Conservation (phyloP, 1,139 yeast genomes). For the Nakaseomyces sp. region DNA sequence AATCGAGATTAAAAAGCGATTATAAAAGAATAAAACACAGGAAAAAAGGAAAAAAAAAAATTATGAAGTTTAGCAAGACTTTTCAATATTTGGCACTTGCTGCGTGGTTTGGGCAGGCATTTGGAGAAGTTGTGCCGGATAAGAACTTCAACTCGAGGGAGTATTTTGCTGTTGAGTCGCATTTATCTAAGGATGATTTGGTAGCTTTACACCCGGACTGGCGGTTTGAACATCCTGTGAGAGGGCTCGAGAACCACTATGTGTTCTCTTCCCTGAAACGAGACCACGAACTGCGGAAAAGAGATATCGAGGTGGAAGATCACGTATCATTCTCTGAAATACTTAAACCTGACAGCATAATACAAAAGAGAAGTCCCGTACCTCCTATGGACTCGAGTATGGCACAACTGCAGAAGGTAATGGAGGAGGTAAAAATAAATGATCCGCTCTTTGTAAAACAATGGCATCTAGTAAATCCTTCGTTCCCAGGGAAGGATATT, state of each 20-base stretch:
- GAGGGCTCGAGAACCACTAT: constrained; percentile 50
- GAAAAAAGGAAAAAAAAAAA: neutral
- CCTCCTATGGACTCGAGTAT: constrained; percentile 41
- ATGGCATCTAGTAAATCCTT: constrained; percentile 81
- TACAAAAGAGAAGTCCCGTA: constrained; percentile 41
- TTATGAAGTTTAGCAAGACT: neutral
- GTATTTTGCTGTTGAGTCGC: constrained; percentile 52
- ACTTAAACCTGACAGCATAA: constrained; percentile 38
- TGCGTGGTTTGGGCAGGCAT: neutral
- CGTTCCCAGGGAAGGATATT: constrained; percentile 71
- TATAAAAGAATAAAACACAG: no score
- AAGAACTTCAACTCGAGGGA: constrained; percentile 32
- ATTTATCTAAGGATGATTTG: constrained; percentile 30
- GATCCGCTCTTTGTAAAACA: constrained; percentile 79
- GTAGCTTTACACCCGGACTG: constrained; percentile 35
- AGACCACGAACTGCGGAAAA: constrained; percentile 3
- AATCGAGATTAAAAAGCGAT: no score
- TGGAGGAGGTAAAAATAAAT: constrained; percentile 49
- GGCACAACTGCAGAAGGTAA: constrained; percentile 36
- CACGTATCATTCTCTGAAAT: constrained; percentile 42
- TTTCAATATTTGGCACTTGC: neutral
- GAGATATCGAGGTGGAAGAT: constrained; percentile 17
- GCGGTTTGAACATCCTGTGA: constrained; percentile 50
- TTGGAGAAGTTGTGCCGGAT: constrained; percentile 26
- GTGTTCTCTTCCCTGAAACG: constrained; percentile 41